These are phyloP conservation scores for Tetracladium setigerum DNA, from an alignment of 495 filamentous ascomycete genomes.

Conservation along the genomic window DNA sequence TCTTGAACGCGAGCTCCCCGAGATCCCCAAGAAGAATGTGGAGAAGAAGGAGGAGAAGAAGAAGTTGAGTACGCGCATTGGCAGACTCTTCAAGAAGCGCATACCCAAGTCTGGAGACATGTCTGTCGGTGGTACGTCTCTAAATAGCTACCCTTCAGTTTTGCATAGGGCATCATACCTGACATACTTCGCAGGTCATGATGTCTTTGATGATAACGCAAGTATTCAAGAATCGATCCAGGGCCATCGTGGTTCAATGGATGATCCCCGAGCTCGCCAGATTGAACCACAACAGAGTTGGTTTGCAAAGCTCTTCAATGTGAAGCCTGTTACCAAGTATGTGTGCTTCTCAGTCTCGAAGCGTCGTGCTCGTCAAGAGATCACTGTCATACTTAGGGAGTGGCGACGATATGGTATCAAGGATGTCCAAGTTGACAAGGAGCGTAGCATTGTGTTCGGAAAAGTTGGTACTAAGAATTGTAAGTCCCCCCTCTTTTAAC, in stretches of 20 bases:
- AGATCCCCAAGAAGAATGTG: slow-evolving; percentile 1
- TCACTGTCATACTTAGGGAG: slow-evolving; percentile 61
- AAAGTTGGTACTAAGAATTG: slow-evolving; percentile 68
- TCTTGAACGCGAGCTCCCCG: not conserved
- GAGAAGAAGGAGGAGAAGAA: slow-evolving; percentile 31
- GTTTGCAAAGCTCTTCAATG: slow-evolving; percentile 79
- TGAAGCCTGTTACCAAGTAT: slow-evolving; percentile 70
- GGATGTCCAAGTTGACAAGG: slow-evolving; percentile 66
- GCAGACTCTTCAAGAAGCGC: slow-evolving; percentile 35
- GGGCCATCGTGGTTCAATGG: slow-evolving; percentile 1
- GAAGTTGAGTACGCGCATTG: slow-evolving; percentile 27
- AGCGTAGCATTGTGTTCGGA: slow-evolving; percentile 64
- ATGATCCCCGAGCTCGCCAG: slow-evolving; percentile 26
- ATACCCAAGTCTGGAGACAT: slow-evolving; percentile 24
- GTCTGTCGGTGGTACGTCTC: slow-evolving; percentile 16
- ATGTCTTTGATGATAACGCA: slow-evolving; percentile 12
- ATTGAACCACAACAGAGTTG: slow-evolving; percentile 66
- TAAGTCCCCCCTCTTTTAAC: slow-evolving; percentile 36
- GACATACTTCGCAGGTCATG: slow-evolving; percentile 6
- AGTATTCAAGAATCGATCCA: slow-evolving; percentile 10
- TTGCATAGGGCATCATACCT: not conserved
- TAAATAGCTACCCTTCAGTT: slow-evolving; percentile 1
- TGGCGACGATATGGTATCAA: slow-evolving; percentile 77
- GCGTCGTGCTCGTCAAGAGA: slow-evolving; percentile 62
- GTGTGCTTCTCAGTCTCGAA: slow-evolving; percentile 67